phyloP scores from a whole-genome alignment of 2,329 filamentous ascomycete species.

The Fusarium brachygibbosum region DNA sequence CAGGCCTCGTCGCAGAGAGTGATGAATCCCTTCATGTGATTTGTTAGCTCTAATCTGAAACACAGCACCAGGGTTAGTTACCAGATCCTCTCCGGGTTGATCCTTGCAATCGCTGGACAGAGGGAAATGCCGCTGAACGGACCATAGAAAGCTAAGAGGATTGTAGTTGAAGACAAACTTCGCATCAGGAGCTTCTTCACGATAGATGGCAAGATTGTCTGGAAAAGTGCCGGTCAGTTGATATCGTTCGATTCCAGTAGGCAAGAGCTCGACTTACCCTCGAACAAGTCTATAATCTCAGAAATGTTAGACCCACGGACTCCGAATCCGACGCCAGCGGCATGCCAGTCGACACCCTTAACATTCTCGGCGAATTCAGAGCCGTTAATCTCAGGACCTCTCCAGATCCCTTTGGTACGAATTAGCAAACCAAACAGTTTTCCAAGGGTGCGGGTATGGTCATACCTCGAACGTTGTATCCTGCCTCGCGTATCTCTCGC shows the following conservation, averaged over 20 bases:
- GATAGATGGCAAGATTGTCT: constrained; percentile 10
- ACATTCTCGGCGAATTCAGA: background rate
- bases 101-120: background rate
- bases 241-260: rapidly evolving
- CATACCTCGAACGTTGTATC: background rate
- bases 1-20: background rate
- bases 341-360: constrained; percentile 11
- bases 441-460: rapidly evolving
- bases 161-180: constrained; percentile 21
- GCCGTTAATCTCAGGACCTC: constrained; percentile 1
- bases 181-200: background rate
- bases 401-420: background rate
- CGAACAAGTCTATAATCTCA: background rate
- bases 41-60: background rate
- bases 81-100: background rate
- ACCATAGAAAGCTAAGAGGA: constrained; percentile 11
- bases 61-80: background rate
- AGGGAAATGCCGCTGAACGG: constrained; percentile 6
- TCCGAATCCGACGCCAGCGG: constrained; percentile 6
- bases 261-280: rapidly evolving
- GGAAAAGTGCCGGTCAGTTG: rapidly evolving
- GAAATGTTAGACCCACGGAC: constrained; percentile 7
- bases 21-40: background rate
- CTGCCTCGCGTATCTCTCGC: background rate
- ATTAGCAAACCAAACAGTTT: background rate